Conservation (phyloP, 148 eudicot genomes). For the Tetragonia tetragonoides region DNA sequence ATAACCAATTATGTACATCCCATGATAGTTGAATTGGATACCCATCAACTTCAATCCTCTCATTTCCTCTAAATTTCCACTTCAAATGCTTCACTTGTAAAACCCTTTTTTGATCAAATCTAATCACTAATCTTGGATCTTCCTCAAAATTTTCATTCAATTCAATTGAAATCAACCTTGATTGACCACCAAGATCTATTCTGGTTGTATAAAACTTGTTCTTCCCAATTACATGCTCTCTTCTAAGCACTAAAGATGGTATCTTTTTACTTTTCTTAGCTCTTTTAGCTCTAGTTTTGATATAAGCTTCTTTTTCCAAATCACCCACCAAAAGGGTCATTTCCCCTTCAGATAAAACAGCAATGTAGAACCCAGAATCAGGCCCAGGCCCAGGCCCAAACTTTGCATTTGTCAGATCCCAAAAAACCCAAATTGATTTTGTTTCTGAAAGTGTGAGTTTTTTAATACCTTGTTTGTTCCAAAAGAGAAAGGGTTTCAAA, state of each 20-base stretch:
- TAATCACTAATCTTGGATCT: slow-evolving; percentile 43
- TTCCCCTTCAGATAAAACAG: slow-evolving; percentile 30
- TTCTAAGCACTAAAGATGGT: slow-evolving; percentile 43
- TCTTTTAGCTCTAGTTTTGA: slow-evolving; percentile 10
- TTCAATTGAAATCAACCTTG: slow-evolving; percentile 45
- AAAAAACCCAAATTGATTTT: slow-evolving; percentile 25
- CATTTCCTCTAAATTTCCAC: slow-evolving; percentile 88
- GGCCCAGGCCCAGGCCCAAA: slow-evolving; percentile 70
- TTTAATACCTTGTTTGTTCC: slow-evolving; percentile 48
- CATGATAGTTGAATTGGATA: slow-evolving; percentile 57
- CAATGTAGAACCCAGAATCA: slow-evolving; percentile 61
- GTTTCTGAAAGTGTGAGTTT: slow-evolving; percentile 15
- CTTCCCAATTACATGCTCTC: slow-evolving; percentile 65
- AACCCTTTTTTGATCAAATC: slow-evolving; percentile 48
- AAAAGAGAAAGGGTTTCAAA: slow-evolving; percentile 54
- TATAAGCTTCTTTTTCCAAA: slow-evolving; percentile 29
- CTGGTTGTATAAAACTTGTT: slow-evolving; percentile 42
- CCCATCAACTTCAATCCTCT: slow-evolving; percentile 65
- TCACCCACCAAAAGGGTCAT: slow-evolving; percentile 54
- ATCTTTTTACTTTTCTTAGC: not conserved
- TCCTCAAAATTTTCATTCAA: slow-evolving; percentile 37
- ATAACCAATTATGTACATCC: slow-evolving; percentile 78
- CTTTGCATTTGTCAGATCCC: slow-evolving; percentile 57
- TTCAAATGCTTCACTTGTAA: slow-evolving; percentile 58
- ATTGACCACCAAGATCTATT: slow-evolving; percentile 40